Conservation (phyloP, 495 filamentous ascomycete genomes). For the Aspergillus carlsbadensis region DNA sequence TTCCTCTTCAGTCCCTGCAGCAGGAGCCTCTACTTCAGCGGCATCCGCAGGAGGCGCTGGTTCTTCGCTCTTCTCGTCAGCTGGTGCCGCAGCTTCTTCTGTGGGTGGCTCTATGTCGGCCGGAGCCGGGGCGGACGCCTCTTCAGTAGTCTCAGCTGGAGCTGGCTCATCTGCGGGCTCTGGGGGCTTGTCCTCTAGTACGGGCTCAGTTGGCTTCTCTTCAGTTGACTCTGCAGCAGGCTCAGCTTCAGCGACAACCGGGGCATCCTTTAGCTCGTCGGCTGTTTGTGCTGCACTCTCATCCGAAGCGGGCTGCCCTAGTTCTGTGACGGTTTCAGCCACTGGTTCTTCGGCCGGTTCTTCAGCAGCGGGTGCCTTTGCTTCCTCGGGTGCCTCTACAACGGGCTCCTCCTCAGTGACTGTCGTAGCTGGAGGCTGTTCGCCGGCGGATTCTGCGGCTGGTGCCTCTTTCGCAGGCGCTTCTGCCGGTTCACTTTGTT, state of each 20-base stretch:
- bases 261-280: background rate
- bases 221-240: background rate
- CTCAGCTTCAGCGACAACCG: background rate
- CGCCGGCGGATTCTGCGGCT: conserved; percentile 3
- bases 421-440: conserved; percentile 4
- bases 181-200: background rate
- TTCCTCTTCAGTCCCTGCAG: background rate
- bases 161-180: conserved; percentile 3
- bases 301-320: background rate
- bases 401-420: conserved; percentile 7
- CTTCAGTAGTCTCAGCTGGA: conserved; percentile 1
- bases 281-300: conserved; percentile 12
- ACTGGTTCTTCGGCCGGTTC: conserved; percentile 7
- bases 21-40: background rate
- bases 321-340: conserved; percentile 6
- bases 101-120: conserved; percentile 9
- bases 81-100: background rate
- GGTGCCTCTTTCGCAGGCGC: no score
- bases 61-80: background rate
- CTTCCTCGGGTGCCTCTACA: conserved; percentile 7
- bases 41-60: background rate
- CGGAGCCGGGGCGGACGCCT: conserved; percentile 1
- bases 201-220: no score
- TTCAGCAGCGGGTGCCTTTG: background rate
- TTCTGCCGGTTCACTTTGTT: conserved; percentile 18